These are phyloP conservation scores for Circinella umbellata DNA, from an alignment of 371 early-diverging fungal species.

Conservation along the genomic window DNA sequence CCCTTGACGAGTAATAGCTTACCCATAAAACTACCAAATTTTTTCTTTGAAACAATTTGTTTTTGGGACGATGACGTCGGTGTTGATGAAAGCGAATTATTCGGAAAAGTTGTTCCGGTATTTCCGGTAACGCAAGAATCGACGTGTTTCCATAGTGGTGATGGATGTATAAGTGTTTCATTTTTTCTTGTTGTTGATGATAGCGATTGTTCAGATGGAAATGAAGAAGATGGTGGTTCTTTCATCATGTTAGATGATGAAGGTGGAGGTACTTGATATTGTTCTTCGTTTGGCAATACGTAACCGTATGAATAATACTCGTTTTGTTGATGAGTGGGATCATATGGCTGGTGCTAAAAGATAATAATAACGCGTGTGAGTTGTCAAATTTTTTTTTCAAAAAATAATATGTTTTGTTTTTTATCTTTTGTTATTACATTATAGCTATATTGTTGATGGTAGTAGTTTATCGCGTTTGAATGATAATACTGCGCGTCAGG, in stretches of 20 bases:
- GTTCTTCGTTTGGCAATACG: not conserved
- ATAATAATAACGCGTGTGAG: not conserved
- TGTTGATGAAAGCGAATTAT: not conserved
- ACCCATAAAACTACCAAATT: constrained; percentile 44
- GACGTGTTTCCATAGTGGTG: not conserved
- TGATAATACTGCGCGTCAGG: not conserved
- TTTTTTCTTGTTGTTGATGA: not conserved
- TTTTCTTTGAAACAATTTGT: constrained; percentile 2
- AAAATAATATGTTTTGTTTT: no score
- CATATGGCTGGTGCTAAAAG: not conserved
- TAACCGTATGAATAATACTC: constrained; percentile 1
- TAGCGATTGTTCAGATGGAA: constrained; percentile 8
- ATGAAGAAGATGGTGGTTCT: not conserved
- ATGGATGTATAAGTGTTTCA: not conserved
- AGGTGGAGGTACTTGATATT: not conserved
- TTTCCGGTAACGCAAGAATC: not conserved
- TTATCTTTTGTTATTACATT: no score
- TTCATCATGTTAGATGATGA: not conserved
- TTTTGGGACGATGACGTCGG: no score
- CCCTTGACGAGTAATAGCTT: constrained; percentile 27
- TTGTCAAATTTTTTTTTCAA: not conserved
- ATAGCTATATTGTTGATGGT: not conserved
- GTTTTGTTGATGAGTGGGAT: constrained; percentile 3
- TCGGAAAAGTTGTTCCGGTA: not conserved
- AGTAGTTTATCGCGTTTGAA: not conserved